Evolutionary conservation across 306 rosid genomes (phyloP), one percentile per base, ranked within the genome.

Genomic region (Corylus americana): DNA sequence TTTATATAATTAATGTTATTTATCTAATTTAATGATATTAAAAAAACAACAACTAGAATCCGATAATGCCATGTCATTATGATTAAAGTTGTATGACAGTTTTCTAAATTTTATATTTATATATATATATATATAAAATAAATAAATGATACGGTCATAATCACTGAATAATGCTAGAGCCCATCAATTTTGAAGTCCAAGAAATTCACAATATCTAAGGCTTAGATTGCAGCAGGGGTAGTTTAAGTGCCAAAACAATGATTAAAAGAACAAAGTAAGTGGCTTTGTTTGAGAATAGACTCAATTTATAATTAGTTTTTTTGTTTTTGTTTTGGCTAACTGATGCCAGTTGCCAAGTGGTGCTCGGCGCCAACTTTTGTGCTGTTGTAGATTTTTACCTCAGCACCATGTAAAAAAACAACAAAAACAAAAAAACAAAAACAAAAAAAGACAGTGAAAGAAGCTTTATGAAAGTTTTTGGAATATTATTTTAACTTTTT

Each of bases 151-250:
- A 45, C 45, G 35, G 80, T 86, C 85, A 72, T 67, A 70, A 61
- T 83, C 83, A 75, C 44, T 76, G 17, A 17, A 67, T 67, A 67
- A 67, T 39, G 51, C 16, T 18, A 67, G 31, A 67, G 72, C 51
- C 72, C 72, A 39, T 29, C 16, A 25, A 79, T 63, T 12, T 79
- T 48, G 57, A 75, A 72, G 35, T 72, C 39, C 74, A 20, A 61
- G 50, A 77, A 77, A 69, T 79, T 71, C 77, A 72, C 12, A 80
- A 48, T 78, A 86, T 87, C 89, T 69, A 66, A 66, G 74, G 73
- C 87, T 54, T 86, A 77, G 88, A 87, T 84, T 82, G 71, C 81
- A 68, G 20, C 25, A 73, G 64, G 63, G 42, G 71, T 83, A 79
- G 48, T 74, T 74, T 31, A 20, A 73, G 78, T 50, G 64, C 58